phyloP scores from a whole-genome alignment of 129 eudicot genomes.

The Centrapalus pauciflorus region DNA sequence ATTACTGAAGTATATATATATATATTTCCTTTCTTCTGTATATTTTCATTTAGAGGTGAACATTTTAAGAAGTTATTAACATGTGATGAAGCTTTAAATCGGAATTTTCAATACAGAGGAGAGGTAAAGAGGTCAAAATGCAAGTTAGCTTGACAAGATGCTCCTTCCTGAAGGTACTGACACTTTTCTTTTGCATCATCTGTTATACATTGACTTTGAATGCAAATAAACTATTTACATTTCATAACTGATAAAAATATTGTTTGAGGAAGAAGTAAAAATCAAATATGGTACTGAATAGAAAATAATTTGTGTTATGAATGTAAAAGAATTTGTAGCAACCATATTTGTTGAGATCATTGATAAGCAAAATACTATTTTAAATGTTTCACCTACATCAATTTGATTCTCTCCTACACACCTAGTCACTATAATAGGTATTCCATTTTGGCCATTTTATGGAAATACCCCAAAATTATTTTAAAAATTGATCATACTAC shows the following conservation, averaged over 20 bases:
- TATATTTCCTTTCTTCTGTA: background rate
- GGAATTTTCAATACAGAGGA: slow-evolving; percentile 33
- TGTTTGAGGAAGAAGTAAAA: background rate
- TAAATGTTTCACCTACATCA: too few species aligned
- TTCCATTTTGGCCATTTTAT: too few species aligned
- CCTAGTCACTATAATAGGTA: too few species aligned
- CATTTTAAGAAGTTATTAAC: background rate
- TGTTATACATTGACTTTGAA: background rate
- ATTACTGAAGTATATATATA: slow-evolving; percentile 48
- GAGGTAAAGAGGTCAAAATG: slow-evolving; percentile 28
- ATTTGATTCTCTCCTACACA: too few species aligned
- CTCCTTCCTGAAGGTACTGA: slow-evolving; percentile 55
- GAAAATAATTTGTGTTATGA: background rate
- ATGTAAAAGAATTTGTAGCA: background rate
- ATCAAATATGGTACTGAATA: background rate
- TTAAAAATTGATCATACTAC: too few species aligned
- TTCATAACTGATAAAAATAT: background rate
- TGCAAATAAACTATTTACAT: background rate
- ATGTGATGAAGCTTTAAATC: slow-evolving; percentile 5
- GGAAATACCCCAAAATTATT: too few species aligned
- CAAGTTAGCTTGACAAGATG: slow-evolving; percentile 39
- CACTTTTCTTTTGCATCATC: background rate
- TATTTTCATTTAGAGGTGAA: background rate
- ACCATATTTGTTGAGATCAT: background rate
- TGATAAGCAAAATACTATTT: too few species aligned